Base-by-base conservation (phyloP, 345 rosid genomes). In the Eucalyptus sideroxylon region DNA sequence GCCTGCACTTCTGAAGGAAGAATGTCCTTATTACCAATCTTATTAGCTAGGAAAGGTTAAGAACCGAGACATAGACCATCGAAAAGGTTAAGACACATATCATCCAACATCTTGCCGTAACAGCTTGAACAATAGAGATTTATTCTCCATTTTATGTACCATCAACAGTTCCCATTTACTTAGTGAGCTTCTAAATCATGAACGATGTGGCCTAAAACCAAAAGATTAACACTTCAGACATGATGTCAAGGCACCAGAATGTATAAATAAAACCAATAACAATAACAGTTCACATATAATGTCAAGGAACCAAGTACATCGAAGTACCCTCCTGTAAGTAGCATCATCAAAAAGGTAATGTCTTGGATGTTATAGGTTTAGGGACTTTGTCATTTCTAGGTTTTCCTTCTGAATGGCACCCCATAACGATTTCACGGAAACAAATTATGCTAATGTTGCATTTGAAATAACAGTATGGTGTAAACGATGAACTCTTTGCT, bases 1-100 rank as follows among this genome's bases (percentile, higher is more conserved):
- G 88, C 93, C 90, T 88, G 93, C 93, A 51, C 91, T 87, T 91
- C 92, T 94, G 92, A 88, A 86, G 91, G 90, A 82, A 77, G 65
- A 77, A 91, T 86, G 50, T 85, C 89, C 56, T 89, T 90, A 37
- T 91, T 87, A 90, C 88, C 91, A 87, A 89, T 90, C 86, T 86
- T 86, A 45, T 77, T 91, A 80, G 77, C 50, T 86, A 86, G 60
- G 77, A 91, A 92, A 83, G 19, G 50, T 72, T 9, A 31, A 44
- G 27, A 89, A 59, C 19, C 23, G 87, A 67, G 69, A 40, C 72
- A 65, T 62, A 65, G 81, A 40, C 83, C 27, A 40, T 40, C 47
- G 30, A 40, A 77, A 77, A 37, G 47, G 83, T 77, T 77, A 40
- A 37, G 27, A 72, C 16, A 72, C 82, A 72, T 72, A 34, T 72